Evolutionary conservation across 2,329 filamentous ascomycete genomes (phyloP).

Genomic region (Sclerotinia nivalis): DNA sequence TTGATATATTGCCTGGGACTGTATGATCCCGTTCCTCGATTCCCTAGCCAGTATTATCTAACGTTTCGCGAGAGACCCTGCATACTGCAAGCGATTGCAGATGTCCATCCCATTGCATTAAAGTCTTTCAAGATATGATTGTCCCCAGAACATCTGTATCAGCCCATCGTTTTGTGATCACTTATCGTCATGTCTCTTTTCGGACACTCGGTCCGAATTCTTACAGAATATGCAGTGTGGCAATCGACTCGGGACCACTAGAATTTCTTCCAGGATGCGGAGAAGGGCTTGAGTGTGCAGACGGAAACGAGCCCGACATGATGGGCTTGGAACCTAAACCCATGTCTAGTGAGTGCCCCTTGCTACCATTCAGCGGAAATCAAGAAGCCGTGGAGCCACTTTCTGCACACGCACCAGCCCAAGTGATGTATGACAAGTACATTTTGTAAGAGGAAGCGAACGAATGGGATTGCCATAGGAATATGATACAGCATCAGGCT

Average conservation of each 20-base stretch:
- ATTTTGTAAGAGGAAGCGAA: background rate
- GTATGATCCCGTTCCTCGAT: background rate
- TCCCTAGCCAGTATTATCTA: background rate
- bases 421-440: slow-evolving; percentile 7
- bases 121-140: background rate
- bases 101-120: background rate
- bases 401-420: background rate
- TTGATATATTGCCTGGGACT: slow-evolving; percentile 2
- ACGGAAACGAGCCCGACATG: background rate
- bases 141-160: background rate
- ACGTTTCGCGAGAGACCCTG: background rate
- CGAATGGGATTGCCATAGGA: background rate
- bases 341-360: background rate
- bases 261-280: background rate
- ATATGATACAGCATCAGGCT: background rate
- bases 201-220: slow-evolving; percentile 7
- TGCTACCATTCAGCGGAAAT: background rate
- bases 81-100: slow-evolving; percentile 2
- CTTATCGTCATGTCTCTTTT: background rate
- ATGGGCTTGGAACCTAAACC: background rate
- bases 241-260: background rate
- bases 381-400: background rate
- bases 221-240: slow-evolving; percentile 4
- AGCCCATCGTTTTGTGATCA: background rate
- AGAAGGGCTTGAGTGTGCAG: background rate